Evolutionary conservation across 2,329 filamentous ascomycete species (phyloP), one percentile per base, ranked within the genome.

Genomic region (Epicoccum nigrum): DNA sequence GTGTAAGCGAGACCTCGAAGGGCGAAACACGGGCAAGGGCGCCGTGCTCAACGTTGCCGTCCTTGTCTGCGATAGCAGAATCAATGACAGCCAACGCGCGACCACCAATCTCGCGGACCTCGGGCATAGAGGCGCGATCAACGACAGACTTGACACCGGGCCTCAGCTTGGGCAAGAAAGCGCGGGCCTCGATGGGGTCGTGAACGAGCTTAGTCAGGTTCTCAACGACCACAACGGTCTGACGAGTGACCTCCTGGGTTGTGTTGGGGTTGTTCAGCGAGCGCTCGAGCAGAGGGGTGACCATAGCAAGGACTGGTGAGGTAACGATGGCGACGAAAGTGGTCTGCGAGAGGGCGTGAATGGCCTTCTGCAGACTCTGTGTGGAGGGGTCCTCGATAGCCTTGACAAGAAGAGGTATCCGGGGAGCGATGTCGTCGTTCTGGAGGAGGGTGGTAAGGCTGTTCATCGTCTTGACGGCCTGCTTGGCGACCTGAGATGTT

Each of bases 181-280:
- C 90, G 60, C 94, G 85, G 27, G 94, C 94, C 79, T 99, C 94
- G 54, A 96, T 86, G 12, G 94, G 94, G 72, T 90, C 92, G 75
- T 99, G 94, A 21, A 99, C 94, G 25, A 99, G 86, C 80, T 96
- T 97, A 55, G 94, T 99, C 79, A 99, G 80, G 78, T 99, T 99
- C 79, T 99, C 94, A 16, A 94, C 89, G 43, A 99, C 95, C 46
- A 99, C 92, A 23, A 96, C 92, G 2, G 94, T 96, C 77, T 97
- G 93, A 55, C 94, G 88, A 48, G 97, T 82, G 17, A 97, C 92
- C 77, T 99, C 94, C 74, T 99, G 94, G 3, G 90, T 83, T 4
- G 94, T 99, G 13, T 85, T 85, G 7, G 93, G 94, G 55, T 87
- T 93, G 80, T 97, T 97, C 55, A 99, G 83, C 15, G 92, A 91